Evolutionary conservation across 257 asterid species (phyloP).

Genomic region (Orobanche coerulescens): DNA sequence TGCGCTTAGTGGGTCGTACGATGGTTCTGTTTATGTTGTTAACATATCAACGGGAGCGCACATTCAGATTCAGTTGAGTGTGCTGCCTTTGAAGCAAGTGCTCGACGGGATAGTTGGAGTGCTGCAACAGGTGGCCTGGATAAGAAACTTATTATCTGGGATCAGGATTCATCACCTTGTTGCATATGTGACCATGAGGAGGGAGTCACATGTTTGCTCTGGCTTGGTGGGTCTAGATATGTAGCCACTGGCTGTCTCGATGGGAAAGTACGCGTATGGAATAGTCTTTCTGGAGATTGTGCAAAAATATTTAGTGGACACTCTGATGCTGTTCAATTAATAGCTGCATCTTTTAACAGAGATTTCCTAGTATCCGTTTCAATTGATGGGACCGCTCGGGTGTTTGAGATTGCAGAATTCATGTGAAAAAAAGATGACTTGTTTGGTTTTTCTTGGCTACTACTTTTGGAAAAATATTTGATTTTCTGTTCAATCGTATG

Average conservation of each 20-base stretch:
- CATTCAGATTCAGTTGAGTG: conserved; percentile 90
- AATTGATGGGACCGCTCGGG: conserved; percentile 69
- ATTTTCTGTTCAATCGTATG: no score
- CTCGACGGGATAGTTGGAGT: conserved; percentile 46
- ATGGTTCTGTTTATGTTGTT: conserved; percentile 62
- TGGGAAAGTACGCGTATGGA: conserved; percentile 78
- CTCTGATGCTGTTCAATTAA: conserved; percentile 53
- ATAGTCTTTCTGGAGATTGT: conserved; percentile 70
- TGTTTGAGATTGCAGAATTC: conserved; percentile 69
- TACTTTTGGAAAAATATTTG: no score
- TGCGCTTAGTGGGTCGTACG: conserved; percentile 71
- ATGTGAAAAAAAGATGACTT: conserved; percentile 18
- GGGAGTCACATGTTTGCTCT: conserved; percentile 58
- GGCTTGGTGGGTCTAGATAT: conserved; percentile 56
- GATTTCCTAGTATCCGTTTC: conserved; percentile 66
- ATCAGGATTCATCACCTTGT: conserved; percentile 58
- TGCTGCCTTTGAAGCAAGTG: conserved; percentile 66
- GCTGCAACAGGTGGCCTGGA: conserved; percentile 94
- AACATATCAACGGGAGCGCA: conserved; percentile 61
- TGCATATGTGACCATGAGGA: conserved; percentile 82
- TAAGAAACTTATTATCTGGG: conserved; percentile 80
- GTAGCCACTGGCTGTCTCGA: conserved; percentile 68
- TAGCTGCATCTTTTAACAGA: conserved; percentile 44
- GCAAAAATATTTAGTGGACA: conserved; percentile 64
- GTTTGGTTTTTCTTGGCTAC: no score